These are phyloP conservation scores for Skeletonema costatum DNA, from an alignment of 108 stramenopile species.

Conservation along the genomic window DNA sequence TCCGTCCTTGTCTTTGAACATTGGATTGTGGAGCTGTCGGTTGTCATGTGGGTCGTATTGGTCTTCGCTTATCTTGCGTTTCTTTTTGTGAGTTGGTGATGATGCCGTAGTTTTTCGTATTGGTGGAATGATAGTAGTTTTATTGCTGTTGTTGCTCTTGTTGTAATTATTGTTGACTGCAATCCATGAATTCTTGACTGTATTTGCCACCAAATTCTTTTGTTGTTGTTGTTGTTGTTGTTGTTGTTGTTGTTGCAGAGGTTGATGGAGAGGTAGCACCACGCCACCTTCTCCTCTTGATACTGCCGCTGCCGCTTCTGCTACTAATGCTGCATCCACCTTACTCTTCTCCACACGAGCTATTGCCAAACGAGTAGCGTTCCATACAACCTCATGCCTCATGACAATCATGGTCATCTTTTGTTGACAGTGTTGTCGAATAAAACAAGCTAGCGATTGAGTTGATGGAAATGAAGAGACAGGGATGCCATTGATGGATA, in stretches of 20 bases:
- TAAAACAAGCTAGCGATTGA: constrained; percentile 15
- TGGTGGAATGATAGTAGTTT: neutral
- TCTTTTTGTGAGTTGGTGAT: neutral
- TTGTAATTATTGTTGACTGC: neutral
- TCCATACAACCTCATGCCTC: constrained; percentile 29
- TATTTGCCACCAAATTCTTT: neutral
- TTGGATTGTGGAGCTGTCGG: constrained; percentile 17
- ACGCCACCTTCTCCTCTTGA: too few relatives aligned
- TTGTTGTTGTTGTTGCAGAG: too few relatives aligned
- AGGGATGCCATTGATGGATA: constrained; percentile 39
- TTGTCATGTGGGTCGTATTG: constrained; percentile 1
- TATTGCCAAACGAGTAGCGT: constrained; percentile 17
- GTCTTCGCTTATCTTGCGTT: neutral
- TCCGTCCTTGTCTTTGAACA: constrained; percentile 18
- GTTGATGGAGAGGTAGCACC: too few relatives aligned
- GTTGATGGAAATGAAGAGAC: constrained; percentile 18
- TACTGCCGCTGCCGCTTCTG: neutral
- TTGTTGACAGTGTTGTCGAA: constrained; percentile 22
- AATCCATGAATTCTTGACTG: neutral
- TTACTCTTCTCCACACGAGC: neutral
- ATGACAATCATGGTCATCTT: constrained; percentile 25
- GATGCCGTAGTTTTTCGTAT: neutral
- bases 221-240: neutral
- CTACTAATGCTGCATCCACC: neutral
- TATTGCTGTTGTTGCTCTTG: neutral